These are phyloP conservation scores for Phytophthora palmivora DNA, from an alignment of 352 stramenopile species.

Conservation along the genomic window DNA sequence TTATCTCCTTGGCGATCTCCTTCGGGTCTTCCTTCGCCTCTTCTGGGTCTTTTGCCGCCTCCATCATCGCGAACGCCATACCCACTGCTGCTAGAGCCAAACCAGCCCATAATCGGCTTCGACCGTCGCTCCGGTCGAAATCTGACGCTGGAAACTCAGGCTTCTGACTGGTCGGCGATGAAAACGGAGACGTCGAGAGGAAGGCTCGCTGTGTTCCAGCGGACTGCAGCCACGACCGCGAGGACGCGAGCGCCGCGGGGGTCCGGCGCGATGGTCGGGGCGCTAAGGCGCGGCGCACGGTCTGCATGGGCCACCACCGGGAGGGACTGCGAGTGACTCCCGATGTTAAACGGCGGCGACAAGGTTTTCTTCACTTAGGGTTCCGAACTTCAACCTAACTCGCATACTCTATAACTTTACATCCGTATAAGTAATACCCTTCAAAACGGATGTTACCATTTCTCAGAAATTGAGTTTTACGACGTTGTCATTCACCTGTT, in stretches of 20 bases:
- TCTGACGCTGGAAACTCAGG: constrained; percentile 13
- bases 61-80: constrained; percentile 21
- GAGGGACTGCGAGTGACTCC: constrained; percentile 17
- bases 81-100: constrained; percentile 24
- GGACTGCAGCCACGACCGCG: constrained; percentile 19
- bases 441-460: not conserved
- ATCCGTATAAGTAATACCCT: not conserved
- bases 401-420: not conserved
- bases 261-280: constrained; percentile 22
- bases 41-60: constrained; percentile 21
- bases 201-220: constrained; percentile 1
- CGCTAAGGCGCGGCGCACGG: constrained; percentile 31
- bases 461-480: too few relatives aligned
- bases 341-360: constrained; percentile 11
- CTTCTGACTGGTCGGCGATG: constrained; percentile 14
- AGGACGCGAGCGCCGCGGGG: constrained; percentile 10
- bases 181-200: constrained; percentile 19
- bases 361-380: constrained; percentile 2
- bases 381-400: constrained; percentile 38
- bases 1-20: constrained; percentile 22
- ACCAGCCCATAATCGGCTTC: constrained; percentile 22
- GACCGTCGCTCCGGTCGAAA: constrained; percentile 21
- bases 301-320: constrained; percentile 36
- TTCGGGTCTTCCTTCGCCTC: constrained; percentile 20
- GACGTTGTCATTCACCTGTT: too few relatives aligned